phyloP scores from a whole-genome alignment of 768 basidiomycete species.

The Boletus rubroflammeus region DNA sequence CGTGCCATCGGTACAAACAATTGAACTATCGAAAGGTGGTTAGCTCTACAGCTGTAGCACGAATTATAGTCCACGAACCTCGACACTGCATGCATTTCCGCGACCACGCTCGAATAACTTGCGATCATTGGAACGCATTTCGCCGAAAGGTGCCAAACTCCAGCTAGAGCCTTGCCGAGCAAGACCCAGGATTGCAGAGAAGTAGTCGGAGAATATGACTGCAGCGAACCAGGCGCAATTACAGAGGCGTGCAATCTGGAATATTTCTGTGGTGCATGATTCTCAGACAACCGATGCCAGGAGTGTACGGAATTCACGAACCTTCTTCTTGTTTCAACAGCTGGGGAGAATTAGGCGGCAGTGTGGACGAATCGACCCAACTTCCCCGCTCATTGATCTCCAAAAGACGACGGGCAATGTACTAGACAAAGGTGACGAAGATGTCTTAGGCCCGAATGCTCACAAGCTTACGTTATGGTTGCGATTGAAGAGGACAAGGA shows the following conservation, averaged over 20 bases:
- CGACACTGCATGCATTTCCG: conserved; percentile 80
- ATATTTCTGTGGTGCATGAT: conserved; percentile 52
- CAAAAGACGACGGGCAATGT: conserved; percentile 71
- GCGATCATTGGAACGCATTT: conserved; percentile 63
- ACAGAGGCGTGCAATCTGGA: conserved; percentile 74
- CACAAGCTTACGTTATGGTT: conserved; percentile 71
- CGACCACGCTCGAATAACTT: conserved; percentile 71
- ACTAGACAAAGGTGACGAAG: conserved; percentile 39
- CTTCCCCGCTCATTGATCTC: conserved; percentile 77
- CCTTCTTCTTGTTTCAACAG: conserved; percentile 56
- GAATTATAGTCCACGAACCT: conserved; percentile 41
- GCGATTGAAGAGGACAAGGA: conserved; percentile 86
- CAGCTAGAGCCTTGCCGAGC: conserved; percentile 71
- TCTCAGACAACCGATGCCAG: background rate
- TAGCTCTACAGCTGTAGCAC: background rate
- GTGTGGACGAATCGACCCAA: conserved; percentile 51
- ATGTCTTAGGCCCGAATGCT: background rate
- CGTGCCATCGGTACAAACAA: conserved; percentile 82
- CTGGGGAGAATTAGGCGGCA: conserved; percentile 34
- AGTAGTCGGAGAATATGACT: conserved; percentile 81
- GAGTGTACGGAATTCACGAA: conserved; percentile 1
- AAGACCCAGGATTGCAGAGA: conserved; percentile 76
- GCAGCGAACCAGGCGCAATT: conserved; percentile 80
- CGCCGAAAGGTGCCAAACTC: conserved; percentile 73
- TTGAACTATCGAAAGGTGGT: conserved; percentile 57